Percentiles rank a stretch among this genome's conserved stretches.
Conservation (phyloP, 768 basidiomycete species). For the Boletus reticuloceps region DNA sequence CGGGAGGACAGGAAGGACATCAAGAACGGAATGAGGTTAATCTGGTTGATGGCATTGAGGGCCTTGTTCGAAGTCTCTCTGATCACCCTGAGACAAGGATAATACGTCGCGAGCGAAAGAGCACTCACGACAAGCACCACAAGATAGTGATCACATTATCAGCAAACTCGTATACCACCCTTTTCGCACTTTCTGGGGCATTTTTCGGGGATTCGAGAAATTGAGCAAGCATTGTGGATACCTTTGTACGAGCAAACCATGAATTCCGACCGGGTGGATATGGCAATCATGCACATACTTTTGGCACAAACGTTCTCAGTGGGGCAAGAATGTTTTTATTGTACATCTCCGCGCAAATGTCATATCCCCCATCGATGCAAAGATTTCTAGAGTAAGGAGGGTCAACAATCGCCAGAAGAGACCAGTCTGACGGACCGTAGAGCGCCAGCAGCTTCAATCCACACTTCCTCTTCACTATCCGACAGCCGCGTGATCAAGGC, state of each 20-base stretch:
- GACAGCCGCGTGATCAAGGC: constrained; percentile 82
- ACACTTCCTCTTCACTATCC: constrained; percentile 90
- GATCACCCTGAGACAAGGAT: constrained; percentile 24
- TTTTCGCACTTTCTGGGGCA: constrained; percentile 68
- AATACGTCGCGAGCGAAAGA: neutral
- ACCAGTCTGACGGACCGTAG: constrained; percentile 56
- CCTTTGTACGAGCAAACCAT: constrained; percentile 41
- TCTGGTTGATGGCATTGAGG: constrained; percentile 69
- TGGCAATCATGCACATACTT: constrained; percentile 42
- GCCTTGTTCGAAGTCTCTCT: constrained; percentile 95
- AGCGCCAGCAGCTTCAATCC: constrained; percentile 82
- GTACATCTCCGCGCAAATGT: constrained; percentile 95
- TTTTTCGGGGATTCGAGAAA: constrained; percentile 58
- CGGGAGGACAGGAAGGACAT: constrained; percentile 84
- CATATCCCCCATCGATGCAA: constrained; percentile 92
- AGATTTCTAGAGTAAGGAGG: constrained; percentile 61
- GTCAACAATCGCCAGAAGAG: constrained; percentile 6
- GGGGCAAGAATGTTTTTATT: constrained; percentile 90
- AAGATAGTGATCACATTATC: constrained; percentile 91
- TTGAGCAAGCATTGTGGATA: constrained; percentile 68
- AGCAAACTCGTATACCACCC: constrained; percentile 80
- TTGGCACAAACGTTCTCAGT: constrained; percentile 71
- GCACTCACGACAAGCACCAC: constrained; percentile 91
- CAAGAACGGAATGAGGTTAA: constrained; percentile 76
- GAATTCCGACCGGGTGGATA: neutral